phyloP scores from a whole-genome alignment of 345 rosid genomes.

The Microcos paniculata region DNA sequence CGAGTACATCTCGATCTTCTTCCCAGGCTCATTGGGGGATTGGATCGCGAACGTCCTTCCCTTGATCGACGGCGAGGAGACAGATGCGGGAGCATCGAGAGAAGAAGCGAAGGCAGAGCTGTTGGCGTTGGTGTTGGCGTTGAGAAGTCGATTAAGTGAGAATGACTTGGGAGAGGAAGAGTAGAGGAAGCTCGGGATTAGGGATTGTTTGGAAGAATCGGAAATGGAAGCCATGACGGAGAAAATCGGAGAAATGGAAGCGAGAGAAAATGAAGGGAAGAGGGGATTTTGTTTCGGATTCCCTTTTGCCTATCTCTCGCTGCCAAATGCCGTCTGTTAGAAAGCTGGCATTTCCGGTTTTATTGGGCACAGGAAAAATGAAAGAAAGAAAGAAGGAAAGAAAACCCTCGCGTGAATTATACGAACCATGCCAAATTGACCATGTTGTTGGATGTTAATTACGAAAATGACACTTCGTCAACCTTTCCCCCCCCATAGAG shows the following conservation, averaged over 20 bases:
- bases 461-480: constrained; percentile 2
- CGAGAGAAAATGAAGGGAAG: constrained; percentile 15
- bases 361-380: constrained; percentile 22
- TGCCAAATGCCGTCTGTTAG: constrained; percentile 22
- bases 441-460: neutral
- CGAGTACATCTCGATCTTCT: constrained; percentile 83
- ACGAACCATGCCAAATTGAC: neutral
- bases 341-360: constrained; percentile 26
- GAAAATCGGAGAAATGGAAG: neutral
- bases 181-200: constrained; percentile 76
- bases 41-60: constrained; percentile 36
- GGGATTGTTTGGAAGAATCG: constrained; percentile 44
- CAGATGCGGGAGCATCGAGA: constrained; percentile 25
- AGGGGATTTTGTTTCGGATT: neutral
- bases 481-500: neutral
- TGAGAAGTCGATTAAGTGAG: constrained; percentile 34
- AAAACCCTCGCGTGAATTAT: constrained; percentile 27
- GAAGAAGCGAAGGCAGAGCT: constrained; percentile 25
- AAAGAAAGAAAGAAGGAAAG: neutral
- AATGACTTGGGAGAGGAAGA: constrained; percentile 39
- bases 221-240: constrained; percentile 45
- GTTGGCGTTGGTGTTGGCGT: constrained; percentile 29
- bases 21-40: constrained; percentile 69
- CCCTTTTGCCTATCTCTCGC: constrained; percentile 31
- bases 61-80: constrained; percentile 12